Percentiles rank a stretch among this genome's conserved stretches.
Conservation (phyloP, 768 basidiomycete genomes). For the Pisolithus marmoratus region DNA sequence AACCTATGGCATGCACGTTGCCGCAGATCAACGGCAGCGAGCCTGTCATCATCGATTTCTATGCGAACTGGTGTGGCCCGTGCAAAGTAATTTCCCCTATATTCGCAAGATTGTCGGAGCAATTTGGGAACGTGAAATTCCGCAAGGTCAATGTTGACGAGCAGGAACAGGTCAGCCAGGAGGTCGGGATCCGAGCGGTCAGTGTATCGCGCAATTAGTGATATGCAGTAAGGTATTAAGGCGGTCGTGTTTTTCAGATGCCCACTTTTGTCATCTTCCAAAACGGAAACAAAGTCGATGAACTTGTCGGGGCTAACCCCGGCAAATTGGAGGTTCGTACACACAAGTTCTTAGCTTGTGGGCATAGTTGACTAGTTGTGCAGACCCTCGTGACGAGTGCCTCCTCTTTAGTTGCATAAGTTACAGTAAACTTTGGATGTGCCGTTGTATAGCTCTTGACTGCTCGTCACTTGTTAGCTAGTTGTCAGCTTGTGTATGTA, state of each 20-base stretch:
- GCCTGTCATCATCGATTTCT: conserved; percentile 4
- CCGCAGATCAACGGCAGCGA: conserved; percentile 3
- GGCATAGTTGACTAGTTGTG: too few relatives aligned
- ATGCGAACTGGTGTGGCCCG: conserved; percentile 7
- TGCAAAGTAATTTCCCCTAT: conserved; percentile 5
- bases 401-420: too few relatives aligned
- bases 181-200: conserved; percentile 32
- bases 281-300: conserved; percentile 1
- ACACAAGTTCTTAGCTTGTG: too few relatives aligned
- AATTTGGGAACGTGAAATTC: conserved; percentile 38
- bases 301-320: background rate
- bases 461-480: too few relatives aligned
- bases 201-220: background rate
- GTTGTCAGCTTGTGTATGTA: too few relatives aligned
- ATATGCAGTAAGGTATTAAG: background rate
- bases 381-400: too few relatives aligned
- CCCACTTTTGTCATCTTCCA: conserved; percentile 3
- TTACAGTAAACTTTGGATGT: too few relatives aligned
- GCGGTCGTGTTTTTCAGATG: background rate
- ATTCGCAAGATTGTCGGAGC: background rate
- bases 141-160: conserved; percentile 72
- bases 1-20: conserved; percentile 5
- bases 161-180: conserved; percentile 41
- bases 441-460: too few relatives aligned
- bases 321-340: too few relatives aligned